Evolutionary conservation across 495 filamentous ascomycete species (phyloP), one percentile per base, ranked within the genome.

Genomic region (Xylaria telfairii): DNA sequence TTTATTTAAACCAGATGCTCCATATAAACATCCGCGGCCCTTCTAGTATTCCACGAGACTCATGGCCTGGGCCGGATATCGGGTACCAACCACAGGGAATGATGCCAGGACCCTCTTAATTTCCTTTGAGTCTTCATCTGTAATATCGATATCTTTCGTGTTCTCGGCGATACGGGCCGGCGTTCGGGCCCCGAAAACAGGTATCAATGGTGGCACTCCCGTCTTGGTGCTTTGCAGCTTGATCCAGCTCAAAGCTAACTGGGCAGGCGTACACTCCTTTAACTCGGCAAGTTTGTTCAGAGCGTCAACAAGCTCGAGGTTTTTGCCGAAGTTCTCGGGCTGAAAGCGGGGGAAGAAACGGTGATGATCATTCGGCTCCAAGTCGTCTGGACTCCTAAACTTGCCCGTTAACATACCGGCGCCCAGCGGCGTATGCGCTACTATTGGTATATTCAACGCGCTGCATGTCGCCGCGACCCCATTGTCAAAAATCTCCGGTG

Each of bases 211-310:
- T 1, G 34, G 34, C 6, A 47, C n/a, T 5, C 26, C 39, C 1
- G 26, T 1, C 26, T 32, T 32, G 1, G 39, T 26, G 17, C 34
- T 46, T 19, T 61, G 37, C 12, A 30, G 15, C 42, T 32, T 77
- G 7, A 91, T 77, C 92, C 92, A 95, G 13, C 81, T 86, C 32
- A 94, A 76, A 2, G 91, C 92, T 26, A 94, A 77, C 79, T 95
- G 92, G 10, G 86, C 85, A 0, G 88, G 81, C 19, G 88, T 90
- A 65, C 85, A 85, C 7, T 84, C 85, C 80, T 92, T 93, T 70
- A 82, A 81, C 69, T 79, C 71, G 15, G 92, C 91, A 65, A 94
- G 71, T 53, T 85, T 83, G 65, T 88, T 81, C 30, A 95, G 75
- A 69, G 88, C 86, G 7, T 83, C 75, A 24, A 92, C 88, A 19